Evolutionary conservation across 23 red algal species (phyloP).

Genomic region (Gracilaria gracilis): DNA sequence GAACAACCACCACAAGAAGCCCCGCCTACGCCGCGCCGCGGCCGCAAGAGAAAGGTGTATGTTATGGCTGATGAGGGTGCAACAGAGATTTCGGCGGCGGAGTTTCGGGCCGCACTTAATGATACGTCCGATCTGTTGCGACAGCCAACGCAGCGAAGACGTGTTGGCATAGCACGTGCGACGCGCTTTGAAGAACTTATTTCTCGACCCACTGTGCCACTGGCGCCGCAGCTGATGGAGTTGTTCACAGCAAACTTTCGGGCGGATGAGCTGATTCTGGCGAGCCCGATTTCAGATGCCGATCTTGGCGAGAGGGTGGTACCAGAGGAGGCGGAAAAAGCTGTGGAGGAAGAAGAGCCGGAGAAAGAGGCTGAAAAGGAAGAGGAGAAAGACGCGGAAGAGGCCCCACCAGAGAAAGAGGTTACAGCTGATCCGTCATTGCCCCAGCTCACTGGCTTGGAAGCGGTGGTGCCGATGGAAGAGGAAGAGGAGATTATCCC

Average conservation of each 20-base stretch:
- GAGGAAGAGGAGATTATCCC: constrained; percentile 11
- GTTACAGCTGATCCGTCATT: background rate
- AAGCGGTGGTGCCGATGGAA: background rate
- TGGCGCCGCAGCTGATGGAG: constrained; percentile 54
- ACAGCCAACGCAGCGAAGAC: constrained; percentile 9
- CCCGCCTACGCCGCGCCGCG: constrained; percentile 2
- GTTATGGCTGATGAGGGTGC: constrained; percentile 37
- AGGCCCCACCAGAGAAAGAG: constrained; percentile 23
- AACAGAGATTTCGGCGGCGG: constrained; percentile 38
- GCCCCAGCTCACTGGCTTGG: background rate
- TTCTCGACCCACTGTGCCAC: constrained; percentile 20
- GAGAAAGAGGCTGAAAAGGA: background rate
- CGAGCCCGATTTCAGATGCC: constrained; percentile 44
- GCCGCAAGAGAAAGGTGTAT: constrained; percentile 49
- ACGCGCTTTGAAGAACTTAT: constrained; percentile 33
- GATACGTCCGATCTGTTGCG: constrained; percentile 45
- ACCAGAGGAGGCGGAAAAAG: background rate
- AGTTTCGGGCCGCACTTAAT: constrained; percentile 37
- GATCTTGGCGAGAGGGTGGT: constrained; percentile 20
- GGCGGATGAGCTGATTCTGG: constrained; percentile 30
- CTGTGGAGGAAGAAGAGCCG: background rate
- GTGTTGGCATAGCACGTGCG: background rate
- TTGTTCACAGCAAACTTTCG: constrained; percentile 38
- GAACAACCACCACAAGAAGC: background rate
- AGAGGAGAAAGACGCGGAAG: background rate